Percentiles rank a stretch among this genome's conserved stretches.
Conservation (phyloP, 179 eudicot species). For the Spergularia azorica region DNA sequence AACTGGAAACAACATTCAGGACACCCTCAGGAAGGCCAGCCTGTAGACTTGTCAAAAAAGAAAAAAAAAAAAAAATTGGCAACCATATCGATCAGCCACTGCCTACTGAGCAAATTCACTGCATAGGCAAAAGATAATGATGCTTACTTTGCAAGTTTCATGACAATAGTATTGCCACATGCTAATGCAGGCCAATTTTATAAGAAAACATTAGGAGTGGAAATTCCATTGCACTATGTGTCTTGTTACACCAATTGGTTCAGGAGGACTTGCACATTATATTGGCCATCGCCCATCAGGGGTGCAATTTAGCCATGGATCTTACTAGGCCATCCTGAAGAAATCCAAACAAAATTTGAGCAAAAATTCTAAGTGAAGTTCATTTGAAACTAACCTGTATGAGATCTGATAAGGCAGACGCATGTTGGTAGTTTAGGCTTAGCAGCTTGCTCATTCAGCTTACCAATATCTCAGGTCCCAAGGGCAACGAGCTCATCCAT, state of each 20-base stretch:
- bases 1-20: conserved; percentile 70
- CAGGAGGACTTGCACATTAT: conserved; percentile 46
- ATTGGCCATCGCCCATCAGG: conserved; percentile 34
- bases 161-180: conserved; percentile 43
- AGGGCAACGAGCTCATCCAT: conserved; percentile 50
- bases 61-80: no score
- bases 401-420: conserved; percentile 41
- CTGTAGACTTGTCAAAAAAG: no score
- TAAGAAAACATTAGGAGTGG: conserved; percentile 48
- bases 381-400: conserved; percentile 25
- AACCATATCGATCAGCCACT: no score
- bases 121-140: conserved; percentile 16
- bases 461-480: conserved; percentile 51
- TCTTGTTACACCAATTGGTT: conserved; percentile 61
- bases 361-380: background rate
- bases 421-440: conserved; percentile 39
- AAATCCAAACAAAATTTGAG: background rate
- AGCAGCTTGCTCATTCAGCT: conserved; percentile 45
- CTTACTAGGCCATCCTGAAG: conserved; percentile 46
- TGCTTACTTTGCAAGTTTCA: conserved; percentile 63
- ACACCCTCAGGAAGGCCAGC: conserved; percentile 93
- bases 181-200: conserved; percentile 60
- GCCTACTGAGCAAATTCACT: no score
- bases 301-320: conserved; percentile 49
- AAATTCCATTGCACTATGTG: conserved; percentile 64